phyloP scores from a whole-genome alignment of 805 yeast genomes.

The Groenewaldozyma salmanticensis region DNA sequence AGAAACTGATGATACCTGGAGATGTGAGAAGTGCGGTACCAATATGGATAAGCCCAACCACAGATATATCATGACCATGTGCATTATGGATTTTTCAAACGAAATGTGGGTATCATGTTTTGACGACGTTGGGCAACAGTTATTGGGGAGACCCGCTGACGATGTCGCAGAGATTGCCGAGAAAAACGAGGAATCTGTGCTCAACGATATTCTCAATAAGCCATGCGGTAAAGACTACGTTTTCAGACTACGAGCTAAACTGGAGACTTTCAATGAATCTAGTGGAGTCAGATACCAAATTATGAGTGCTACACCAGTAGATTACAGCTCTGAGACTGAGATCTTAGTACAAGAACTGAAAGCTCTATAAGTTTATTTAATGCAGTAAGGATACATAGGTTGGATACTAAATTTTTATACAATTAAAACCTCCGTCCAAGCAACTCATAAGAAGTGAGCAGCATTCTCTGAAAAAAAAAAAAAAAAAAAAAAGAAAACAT shows the following conservation, averaged over 20 bases:
- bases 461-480: no score
- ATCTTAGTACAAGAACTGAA: slow-evolving; percentile 15
- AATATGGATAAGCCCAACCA: slow-evolving; percentile 59
- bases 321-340: slow-evolving; percentile 22
- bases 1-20: slow-evolving; percentile 67
- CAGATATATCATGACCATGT: slow-evolving; percentile 69
- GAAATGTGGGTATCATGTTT: slow-evolving; percentile 81
- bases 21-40: slow-evolving; percentile 86
- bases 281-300: slow-evolving; percentile 65
- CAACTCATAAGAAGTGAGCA: no score
- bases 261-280: slow-evolving; percentile 74
- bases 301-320: slow-evolving; percentile 32
- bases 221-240: slow-evolving; percentile 58
- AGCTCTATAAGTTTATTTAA: no score
- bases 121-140: slow-evolving; percentile 67
- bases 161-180: slow-evolving; percentile 36
- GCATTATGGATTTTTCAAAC: slow-evolving; percentile 73
- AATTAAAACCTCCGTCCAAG: no score
- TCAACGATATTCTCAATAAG: slow-evolving; percentile 36
- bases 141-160: slow-evolving; percentile 62
- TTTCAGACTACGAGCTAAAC: slow-evolving; percentile 72
- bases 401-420: no score
- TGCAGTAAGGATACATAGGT: no score
- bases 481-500: no score
- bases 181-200: slow-evolving; percentile 32